Base-by-base conservation (phyloP, 2,329 filamentous ascomycete species). In the Colletotrichum sp. region DNA sequence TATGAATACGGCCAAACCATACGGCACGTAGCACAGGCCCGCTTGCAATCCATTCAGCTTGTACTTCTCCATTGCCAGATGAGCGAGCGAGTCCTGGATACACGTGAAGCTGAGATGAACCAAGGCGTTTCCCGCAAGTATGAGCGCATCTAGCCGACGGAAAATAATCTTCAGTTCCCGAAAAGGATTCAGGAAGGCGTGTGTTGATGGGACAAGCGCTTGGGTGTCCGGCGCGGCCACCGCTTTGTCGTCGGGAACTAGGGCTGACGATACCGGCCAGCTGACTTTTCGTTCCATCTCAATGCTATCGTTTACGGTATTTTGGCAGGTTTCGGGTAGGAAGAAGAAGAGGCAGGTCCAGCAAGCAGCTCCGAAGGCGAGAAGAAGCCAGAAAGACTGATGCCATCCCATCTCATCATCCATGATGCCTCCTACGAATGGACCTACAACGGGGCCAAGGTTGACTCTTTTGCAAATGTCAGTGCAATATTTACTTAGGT, bases 261-360 rank as follows among this genome's bases (percentile, higher is more conserved):
- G 49, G 26, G 24, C 63, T 21, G 36, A 66, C 12, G 63, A 66
- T 24, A 69, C 32, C 30, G 67, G 67, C 52, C 57, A 28, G 13
- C 26, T 69, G 21, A 62, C 18, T 26, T 36, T 30, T 18, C 32
- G 16, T n/a, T 32, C 36, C 21, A 28, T 16, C 15, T 18, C 12
- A 15, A 44, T 55, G 24, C 65, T 36, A 26, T 57, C n/a, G 1
- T 24, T 28, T 18, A 71, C 55, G 13, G 77, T 69, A 7, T 72
- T 66, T 24, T 78, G 80, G n/a, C 80, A 76, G 16, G 80, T 81
- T 77, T 81, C 80, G 68, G 80, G 80, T 72, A 81, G 80, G 75
- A 80, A 79, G 63, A 79, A 16, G 70, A 80, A 79, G 72, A 81
- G 74, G 70, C 63, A 73, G 34, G 60, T 30, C 15, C 32, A 26